Percentiles rank a stretch among this genome's conserved stretches.
Conservation (phyloP, 2,329 filamentous ascomycete genomes). For the Penicillium sp. region DNA sequence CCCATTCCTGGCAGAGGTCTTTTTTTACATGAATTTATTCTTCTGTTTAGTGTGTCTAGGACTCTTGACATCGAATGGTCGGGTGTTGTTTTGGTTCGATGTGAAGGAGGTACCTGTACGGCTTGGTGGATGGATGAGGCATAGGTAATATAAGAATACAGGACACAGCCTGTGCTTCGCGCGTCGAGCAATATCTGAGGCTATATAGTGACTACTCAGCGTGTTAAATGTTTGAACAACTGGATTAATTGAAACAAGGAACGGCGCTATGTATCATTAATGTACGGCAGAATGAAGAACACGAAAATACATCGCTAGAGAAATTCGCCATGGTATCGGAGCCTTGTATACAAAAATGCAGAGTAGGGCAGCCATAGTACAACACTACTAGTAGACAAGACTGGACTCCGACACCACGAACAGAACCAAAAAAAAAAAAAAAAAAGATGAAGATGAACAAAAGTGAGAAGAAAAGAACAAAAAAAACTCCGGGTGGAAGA, state of each 20-base stretch:
- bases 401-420: conserved; percentile 20
- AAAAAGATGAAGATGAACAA: conserved; percentile 13
- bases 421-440: not conserved
- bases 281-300: conserved; percentile 22
- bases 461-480: not conserved
- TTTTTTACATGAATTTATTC: no score
- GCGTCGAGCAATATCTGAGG: no score
- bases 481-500: not conserved
- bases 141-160: no score
- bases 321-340: conserved; percentile 13
- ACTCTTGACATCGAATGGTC: no score
- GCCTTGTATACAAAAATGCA: conserved; percentile 12
- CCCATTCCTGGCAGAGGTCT: no score
- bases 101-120: no score
- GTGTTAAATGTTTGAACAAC: not conserved
- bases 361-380: conserved; percentile 8
- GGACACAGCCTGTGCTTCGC: no score
- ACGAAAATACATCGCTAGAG: conserved; percentile 14
- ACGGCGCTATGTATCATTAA: conserved; percentile 33
- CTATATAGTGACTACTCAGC: not conserved
- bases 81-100: no score
- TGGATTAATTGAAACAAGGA: conserved; percentile 25
- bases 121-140: no score
- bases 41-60: no score
- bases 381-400: not conserved